phyloP scores from a whole-genome alignment of 768 basidiomycete species.

The Lactarius trivialis region DNA sequence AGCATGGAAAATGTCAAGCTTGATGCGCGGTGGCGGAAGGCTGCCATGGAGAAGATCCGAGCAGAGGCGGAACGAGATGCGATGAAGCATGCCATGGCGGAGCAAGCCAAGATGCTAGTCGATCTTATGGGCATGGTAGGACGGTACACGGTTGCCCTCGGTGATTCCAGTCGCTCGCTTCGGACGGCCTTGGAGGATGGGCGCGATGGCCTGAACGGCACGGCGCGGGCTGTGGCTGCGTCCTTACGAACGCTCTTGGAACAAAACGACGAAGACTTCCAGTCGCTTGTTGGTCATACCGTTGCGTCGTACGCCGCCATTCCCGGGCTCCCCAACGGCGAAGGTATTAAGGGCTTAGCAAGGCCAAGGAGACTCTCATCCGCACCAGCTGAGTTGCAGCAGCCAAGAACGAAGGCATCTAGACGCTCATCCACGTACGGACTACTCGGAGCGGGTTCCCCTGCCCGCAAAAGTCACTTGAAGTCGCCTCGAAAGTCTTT shows the following conservation, averaged over 20 bases:
- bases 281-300: conserved; percentile 58
- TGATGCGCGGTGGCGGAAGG: conserved; percentile 56
- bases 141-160: conserved; percentile 66
- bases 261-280: conserved; percentile 66
- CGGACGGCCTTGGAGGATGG: conserved; percentile 35
- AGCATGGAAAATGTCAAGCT: conserved; percentile 64
- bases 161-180: conserved; percentile 46
- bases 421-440: conserved; percentile 42
- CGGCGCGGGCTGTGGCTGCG: conserved; percentile 43
- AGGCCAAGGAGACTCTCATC: conserved; percentile 43
- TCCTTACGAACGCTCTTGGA: conserved; percentile 51
- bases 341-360: conserved; percentile 47
- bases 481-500: conserved; percentile 33
- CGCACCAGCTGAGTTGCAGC: conserved; percentile 35
- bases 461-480: conserved; percentile 33
- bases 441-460: conserved; percentile 33
- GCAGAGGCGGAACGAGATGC: conserved; percentile 61
- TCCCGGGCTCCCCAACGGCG: conserved; percentile 31
- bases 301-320: conserved; percentile 51
- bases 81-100: conserved; percentile 51
- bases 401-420: conserved; percentile 36
- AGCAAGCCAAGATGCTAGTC: conserved; percentile 63
- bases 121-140: conserved; percentile 76
- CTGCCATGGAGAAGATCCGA: conserved; percentile 64
- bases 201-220: conserved; percentile 33